Percentiles rank a stretch among this genome's conserved stretches.
phyloP scores from a whole-genome alignment of 2,329 filamentous ascomycete species.

The Purpureocillium lavendulum region DNA sequence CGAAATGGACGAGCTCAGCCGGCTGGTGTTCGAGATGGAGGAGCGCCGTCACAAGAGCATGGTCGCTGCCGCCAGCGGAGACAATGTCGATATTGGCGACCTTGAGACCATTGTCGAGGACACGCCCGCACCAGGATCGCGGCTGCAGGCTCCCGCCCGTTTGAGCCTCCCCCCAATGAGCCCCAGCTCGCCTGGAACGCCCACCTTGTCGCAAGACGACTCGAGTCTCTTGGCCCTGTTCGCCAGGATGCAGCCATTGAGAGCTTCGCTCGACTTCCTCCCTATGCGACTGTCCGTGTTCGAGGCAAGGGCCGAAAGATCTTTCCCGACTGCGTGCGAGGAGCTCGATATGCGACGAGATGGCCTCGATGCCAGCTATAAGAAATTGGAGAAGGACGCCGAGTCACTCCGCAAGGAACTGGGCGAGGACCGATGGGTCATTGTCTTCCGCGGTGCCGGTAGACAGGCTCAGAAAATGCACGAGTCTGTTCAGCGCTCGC shows the following conservation, averaged over 20 bases:
- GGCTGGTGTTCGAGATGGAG: constrained; percentile 94
- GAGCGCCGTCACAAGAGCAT: constrained; percentile 81
- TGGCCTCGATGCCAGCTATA: constrained; percentile 76
- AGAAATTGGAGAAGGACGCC: constrained; percentile 80
- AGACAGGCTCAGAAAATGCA: constrained; percentile 94
- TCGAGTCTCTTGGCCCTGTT: constrained; percentile 83
- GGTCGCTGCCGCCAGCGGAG: constrained; percentile 51
- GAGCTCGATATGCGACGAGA: constrained; percentile 72
- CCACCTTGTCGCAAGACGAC: constrained; percentile 64
- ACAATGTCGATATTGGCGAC: constrained; percentile 73
- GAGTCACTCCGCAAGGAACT: constrained; percentile 84
- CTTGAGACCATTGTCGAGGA: constrained; percentile 92
- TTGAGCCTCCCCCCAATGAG: constrained; percentile 59
- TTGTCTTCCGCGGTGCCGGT: constrained; percentile 89
- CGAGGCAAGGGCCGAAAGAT: constrained; percentile 62
- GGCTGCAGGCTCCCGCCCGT: constrained; percentile 50
- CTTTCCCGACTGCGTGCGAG: constrained; percentile 85
- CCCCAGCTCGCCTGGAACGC: constrained; percentile 49
- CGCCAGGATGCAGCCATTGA: constrained; percentile 87
- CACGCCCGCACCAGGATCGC: constrained; percentile 50
- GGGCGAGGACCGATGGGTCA: constrained; percentile 90
- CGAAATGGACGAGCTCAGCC: constrained; percentile 71
- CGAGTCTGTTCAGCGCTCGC: constrained; percentile 84
- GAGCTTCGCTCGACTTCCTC: constrained; percentile 88
- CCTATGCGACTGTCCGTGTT: constrained; percentile 92